Evolutionary conservation across 805 yeast genomes (phyloP).

Genomic region (Cyberlindnera meyerae): DNA sequence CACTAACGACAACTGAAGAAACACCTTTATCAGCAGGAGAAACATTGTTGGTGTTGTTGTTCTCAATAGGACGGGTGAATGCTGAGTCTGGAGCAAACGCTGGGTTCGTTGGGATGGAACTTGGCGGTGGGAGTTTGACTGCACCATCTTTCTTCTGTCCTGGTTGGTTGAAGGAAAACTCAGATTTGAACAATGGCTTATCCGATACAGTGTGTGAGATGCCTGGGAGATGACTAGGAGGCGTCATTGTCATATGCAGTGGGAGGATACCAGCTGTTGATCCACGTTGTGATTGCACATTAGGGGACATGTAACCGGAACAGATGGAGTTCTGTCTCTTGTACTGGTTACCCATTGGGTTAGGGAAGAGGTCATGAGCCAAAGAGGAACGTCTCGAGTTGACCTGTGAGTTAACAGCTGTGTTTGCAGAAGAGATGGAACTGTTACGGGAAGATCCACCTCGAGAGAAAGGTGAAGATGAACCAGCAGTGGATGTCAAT

Average conservation of each 20-base stretch:
- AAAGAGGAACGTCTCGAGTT: constrained; percentile 38
- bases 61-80: neutral
- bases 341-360: constrained; percentile 12
- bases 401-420: constrained; percentile 8
- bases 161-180: constrained; percentile 12
- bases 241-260: constrained; percentile 18
- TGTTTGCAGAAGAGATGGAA: constrained; percentile 33
- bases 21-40: no score
- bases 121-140: constrained; percentile 18
- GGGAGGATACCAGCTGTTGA: constrained; percentile 21
- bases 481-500: constrained; percentile 19
- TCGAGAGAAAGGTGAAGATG: constrained; percentile 31
- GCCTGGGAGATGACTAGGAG: constrained; percentile 14
- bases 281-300: constrained; percentile 21
- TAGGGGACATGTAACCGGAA: constrained; percentile 18
- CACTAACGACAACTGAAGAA: no score
- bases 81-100: constrained; percentile 6
- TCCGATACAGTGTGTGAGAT: constrained; percentile 8
- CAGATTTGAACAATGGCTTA: constrained; percentile 14
- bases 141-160: constrained; percentile 4
- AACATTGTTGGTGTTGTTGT: no score
- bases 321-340: constrained; percentile 22
- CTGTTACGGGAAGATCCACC: constrained; percentile 37
- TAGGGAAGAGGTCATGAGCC: constrained; percentile 41
- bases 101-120: constrained; percentile 13